Conservation (phyloP, 345 rosid genomes). For the Populus nigra region DNA sequence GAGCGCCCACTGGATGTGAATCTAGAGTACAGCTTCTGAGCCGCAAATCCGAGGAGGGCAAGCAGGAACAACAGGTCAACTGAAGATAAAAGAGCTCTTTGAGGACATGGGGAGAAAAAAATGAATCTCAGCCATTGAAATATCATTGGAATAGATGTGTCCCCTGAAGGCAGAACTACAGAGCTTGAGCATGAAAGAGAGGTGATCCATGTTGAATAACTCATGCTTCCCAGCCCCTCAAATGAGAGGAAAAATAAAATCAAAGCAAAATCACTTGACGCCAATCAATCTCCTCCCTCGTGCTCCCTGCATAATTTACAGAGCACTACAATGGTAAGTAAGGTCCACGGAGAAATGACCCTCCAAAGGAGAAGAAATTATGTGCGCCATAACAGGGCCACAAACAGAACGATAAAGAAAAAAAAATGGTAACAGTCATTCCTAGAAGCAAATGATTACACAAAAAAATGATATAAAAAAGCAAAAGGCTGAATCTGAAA, state of each 20-base stretch:
- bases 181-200: conserved; percentile 63
- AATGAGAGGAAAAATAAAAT: neutral
- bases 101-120: conserved; percentile 78
- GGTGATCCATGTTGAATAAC: conserved; percentile 52
- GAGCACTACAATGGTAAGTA: neutral
- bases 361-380: neutral
- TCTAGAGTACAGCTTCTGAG: conserved; percentile 48
- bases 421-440: neutral
- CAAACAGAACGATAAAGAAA: neutral
- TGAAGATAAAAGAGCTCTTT: conserved; percentile 58
- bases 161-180: conserved; percentile 28
- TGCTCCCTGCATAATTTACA: conserved; percentile 23
- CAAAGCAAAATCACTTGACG: neutral
- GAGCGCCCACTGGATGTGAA: conserved; percentile 26
- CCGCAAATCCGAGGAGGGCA: conserved; percentile 43
- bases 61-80: conserved; percentile 53
- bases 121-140: conserved; percentile 74
- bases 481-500: neutral
- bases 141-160: conserved; percentile 38
- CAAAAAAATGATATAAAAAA: neutral
- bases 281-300: conserved; percentile 4
- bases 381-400: neutral
- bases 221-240: conserved; percentile 21
- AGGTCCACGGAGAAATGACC: neutral
- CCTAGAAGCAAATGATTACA: neutral